phyloP scores from a whole-genome alignment of 768 basidiomycete genomes.

The Macrolepiota albuminosa region DNA sequence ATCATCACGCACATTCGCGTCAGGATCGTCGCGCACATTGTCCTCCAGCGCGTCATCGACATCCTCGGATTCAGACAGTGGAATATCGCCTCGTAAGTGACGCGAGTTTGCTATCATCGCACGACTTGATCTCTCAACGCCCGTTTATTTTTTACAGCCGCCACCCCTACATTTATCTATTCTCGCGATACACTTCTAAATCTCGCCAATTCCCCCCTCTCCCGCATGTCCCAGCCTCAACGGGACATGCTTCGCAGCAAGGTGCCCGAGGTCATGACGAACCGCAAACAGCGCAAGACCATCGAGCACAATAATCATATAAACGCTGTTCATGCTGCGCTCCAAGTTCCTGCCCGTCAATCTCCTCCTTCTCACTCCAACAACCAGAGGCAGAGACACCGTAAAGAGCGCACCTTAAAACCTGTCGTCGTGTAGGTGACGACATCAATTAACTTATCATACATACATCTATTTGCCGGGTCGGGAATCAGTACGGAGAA shows the following conservation, averaged over 20 bases:
- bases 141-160: background rate
- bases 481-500: background rate
- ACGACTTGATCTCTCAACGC: conserved; percentile 4
- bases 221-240: conserved; percentile 18
- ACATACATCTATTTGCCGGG: background rate
- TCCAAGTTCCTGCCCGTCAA: background rate
- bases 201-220: conserved; percentile 23
- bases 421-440: background rate
- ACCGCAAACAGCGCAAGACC: conserved; percentile 24
- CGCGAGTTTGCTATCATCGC: background rate
- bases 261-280: conserved; percentile 23
- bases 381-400: background rate
- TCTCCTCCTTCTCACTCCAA: background rate
- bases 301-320: conserved; percentile 21
- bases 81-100: conserved; percentile 14
- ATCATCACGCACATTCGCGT: conserved; percentile 5
- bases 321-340: background rate
- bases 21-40: conserved; percentile 6
- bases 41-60: conserved; percentile 13
- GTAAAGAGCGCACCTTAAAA: background rate
- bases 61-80: conserved; percentile 16
- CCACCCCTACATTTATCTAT: conserved; percentile 19
- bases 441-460: background rate
- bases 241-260: conserved; percentile 20
- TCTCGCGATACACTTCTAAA: conserved; percentile 20